Evolutionary conservation across 1,139 yeast genomes (phyloP).

Genomic region (Yamadazyma trypodendri): DNA sequence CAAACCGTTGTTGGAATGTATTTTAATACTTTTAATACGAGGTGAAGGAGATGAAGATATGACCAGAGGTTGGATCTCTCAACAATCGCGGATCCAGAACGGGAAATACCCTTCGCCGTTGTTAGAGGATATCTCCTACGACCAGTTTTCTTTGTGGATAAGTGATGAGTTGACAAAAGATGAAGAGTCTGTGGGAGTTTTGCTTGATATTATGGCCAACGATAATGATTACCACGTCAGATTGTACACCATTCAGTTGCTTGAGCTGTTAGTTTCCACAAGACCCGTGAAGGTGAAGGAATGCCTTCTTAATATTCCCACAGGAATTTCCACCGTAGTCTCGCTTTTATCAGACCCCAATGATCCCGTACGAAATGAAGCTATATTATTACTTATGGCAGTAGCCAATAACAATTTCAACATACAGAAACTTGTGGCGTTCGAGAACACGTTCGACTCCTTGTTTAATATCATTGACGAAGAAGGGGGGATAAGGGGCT

Average conservation of each 20-base stretch:
- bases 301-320: conserved; percentile 67
- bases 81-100: conserved; percentile 73
- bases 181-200: conserved; percentile 52
- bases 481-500: conserved; percentile 90
- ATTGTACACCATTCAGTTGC: conserved; percentile 76
- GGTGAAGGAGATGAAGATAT: conserved; percentile 57
- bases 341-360: conserved; percentile 64
- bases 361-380: conserved; percentile 90
- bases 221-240: conserved; percentile 69
- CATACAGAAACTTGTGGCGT: conserved; percentile 90
- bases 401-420: conserved; percentile 80
- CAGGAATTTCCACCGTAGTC: conserved; percentile 78
- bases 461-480: conserved; percentile 73
- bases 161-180: conserved; percentile 89
- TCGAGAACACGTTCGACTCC: conserved; percentile 87
- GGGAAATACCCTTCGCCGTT: conserved; percentile 85
- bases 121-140: conserved; percentile 58
- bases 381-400: conserved; percentile 78
- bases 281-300: conserved; percentile 77
- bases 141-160: conserved; percentile 91
- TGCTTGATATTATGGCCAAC: conserved; percentile 55
- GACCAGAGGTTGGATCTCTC: conserved; percentile 69
- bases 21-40: conserved; percentile 75
- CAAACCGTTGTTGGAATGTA: conserved; percentile 81
- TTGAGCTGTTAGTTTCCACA: conserved; percentile 80